Evolutionary conservation across 2,329 filamentous ascomycete species (phyloP).

Genomic region (Myotisia sp.): DNA sequence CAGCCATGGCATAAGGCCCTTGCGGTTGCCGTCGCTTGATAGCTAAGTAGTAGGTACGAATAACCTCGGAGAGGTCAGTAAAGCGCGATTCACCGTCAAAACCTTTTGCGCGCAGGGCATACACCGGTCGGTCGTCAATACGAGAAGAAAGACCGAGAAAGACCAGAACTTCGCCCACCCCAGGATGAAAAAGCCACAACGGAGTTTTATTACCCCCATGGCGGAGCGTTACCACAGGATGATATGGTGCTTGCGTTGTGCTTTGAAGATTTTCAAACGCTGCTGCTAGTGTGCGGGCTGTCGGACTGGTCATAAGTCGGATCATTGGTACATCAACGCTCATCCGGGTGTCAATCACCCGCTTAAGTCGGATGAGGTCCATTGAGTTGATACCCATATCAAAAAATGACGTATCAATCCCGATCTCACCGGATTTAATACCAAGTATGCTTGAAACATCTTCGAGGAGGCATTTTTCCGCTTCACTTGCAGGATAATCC

Average conservation of each 20-base stretch:
- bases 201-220: constrained; percentile 17
- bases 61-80: constrained; percentile 25
- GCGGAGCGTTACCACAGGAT: constrained; percentile 21
- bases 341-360: not conserved
- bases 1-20: constrained; percentile 40
- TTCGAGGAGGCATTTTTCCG: not conserved
- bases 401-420: constrained; percentile 14
- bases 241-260: constrained; percentile 19
- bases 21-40: constrained; percentile 33
- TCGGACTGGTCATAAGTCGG: not conserved
- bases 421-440: constrained; percentile 9
- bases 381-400: constrained; percentile 19
- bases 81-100: constrained; percentile 32
- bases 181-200: constrained; percentile 26
- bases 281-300: constrained; percentile 1
- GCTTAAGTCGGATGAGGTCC: constrained; percentile 3
- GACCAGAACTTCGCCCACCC: constrained; percentile 27
- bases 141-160: constrained; percentile 22
- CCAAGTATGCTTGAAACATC: constrained; percentile 4
- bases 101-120: constrained; percentile 34
- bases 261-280: constrained; percentile 14
- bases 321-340: not conserved
- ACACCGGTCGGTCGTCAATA: constrained; percentile 32
- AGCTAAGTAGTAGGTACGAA: constrained; percentile 27
- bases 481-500: not conserved